Percentiles rank a stretch among this genome's conserved stretches.
Evolutionary conservation across 306 rosid genomes (phyloP).

Genomic region (Neltuma alba): DNA sequence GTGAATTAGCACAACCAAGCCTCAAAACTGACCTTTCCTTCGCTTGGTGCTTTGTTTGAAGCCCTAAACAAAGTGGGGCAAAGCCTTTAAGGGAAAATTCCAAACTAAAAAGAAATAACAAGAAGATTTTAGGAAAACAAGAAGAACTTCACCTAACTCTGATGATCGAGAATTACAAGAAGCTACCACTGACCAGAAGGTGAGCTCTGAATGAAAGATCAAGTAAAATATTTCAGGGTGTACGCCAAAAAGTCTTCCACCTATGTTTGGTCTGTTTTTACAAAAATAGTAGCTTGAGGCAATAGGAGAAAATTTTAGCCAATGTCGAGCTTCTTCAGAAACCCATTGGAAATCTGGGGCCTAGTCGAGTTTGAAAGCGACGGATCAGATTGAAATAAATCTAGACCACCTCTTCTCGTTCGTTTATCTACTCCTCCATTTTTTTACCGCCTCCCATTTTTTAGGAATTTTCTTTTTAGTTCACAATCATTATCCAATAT

Average conservation of each 20-base stretch:
- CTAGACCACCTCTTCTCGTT: slow-evolving; percentile 13
- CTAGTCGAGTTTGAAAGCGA: not conserved
- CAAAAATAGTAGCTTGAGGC: not conserved
- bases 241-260: not conserved
- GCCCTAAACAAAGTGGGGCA: slow-evolving; percentile 26
- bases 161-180: slow-evolving; percentile 27
- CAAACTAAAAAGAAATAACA: slow-evolving; percentile 30
- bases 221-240: not conserved
- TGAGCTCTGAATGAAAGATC: slow-evolving; percentile 28
- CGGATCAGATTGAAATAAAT: slow-evolving; percentile 20
- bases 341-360: not conserved
- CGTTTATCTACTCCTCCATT: not conserved
- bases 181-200: slow-evolving; percentile 8
- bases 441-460: slow-evolving; percentile 23
- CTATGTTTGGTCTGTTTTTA: not conserved
- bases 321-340: slow-evolving; percentile 21
- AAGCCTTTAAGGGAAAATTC: slow-evolving; percentile 1
- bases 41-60: slow-evolving; percentile 30
- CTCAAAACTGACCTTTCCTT: slow-evolving; percentile 29
- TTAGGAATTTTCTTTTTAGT: not conserved
- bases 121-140: slow-evolving; percentile 29
- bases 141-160: slow-evolving; percentile 37
- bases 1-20: not conserved
- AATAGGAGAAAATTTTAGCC: not conserved
- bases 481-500: not conserved